These are phyloP conservation scores for Magnaporthiopsis poae DNA, from an alignment of 2,329 filamentous ascomycete genomes.

Conservation along the genomic window DNA sequence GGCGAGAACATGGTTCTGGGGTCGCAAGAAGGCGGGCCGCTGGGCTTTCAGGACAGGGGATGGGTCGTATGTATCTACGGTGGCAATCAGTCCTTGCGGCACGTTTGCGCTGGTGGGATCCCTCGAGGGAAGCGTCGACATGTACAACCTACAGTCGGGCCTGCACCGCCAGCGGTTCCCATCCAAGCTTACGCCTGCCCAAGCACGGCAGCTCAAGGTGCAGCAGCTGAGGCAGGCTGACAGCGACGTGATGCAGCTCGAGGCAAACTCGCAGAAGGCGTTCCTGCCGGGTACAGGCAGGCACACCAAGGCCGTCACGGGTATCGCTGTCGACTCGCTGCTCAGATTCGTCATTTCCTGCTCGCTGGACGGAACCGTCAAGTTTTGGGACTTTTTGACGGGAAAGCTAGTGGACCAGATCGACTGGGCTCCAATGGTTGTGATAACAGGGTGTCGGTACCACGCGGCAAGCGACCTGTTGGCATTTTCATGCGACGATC, in stretches of 20 bases:
- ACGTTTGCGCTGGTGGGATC: constrained; percentile 90
- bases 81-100: constrained; percentile 82
- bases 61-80: constrained; percentile 69
- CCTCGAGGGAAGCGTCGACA: constrained; percentile 71
- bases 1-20: constrained; percentile 97
- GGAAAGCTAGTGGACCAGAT: constrained; percentile 72
- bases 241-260: constrained; percentile 43
- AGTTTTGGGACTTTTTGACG: constrained; percentile 94
- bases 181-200: constrained; percentile 62
- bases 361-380: constrained; percentile 80
- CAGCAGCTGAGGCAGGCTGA: constrained; percentile 51
- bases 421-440: constrained; percentile 69
- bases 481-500: constrained; percentile 79
- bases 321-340: constrained; percentile 77
- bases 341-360: constrained; percentile 81
- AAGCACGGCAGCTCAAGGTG: constrained; percentile 65
- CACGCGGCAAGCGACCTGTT: constrained; percentile 76
- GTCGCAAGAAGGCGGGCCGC: constrained; percentile 78
- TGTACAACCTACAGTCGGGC: constrained; percentile 95
- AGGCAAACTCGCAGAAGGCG: constrained; percentile 31
- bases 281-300: constrained; percentile 52
- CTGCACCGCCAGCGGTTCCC: constrained; percentile 81
- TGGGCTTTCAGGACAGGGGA: constrained; percentile 89
- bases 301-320: constrained; percentile 75
- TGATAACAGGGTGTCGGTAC: constrained; percentile 68